Conservation (phyloP, 225 moss, liverwort and hornwort species). For the Straminergon stramineum region DNA sequence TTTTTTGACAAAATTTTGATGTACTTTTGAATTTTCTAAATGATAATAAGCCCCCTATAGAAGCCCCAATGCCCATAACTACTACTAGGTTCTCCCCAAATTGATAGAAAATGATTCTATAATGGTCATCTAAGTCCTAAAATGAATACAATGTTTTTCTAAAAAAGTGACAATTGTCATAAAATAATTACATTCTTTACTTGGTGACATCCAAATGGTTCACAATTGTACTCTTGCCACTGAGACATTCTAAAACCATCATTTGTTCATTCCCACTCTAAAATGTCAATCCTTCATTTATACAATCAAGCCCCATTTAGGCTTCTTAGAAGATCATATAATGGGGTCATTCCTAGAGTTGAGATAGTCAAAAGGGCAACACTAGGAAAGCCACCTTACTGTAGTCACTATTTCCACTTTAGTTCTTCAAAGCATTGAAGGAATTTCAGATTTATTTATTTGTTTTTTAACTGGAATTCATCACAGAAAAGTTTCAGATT, state of each 20-base stretch:
- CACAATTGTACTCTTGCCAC: not conserved
- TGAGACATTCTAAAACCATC: not conserved
- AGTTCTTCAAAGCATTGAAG: not conserved
- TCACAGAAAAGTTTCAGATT: not conserved
- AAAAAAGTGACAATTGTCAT: not conserved
- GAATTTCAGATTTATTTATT: not conserved
- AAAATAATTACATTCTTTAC: not conserved
- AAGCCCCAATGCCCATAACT: not conserved
- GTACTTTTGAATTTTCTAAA: not conserved
- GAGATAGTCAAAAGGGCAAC: not conserved
- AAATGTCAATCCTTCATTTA: not conserved
- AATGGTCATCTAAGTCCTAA: not conserved
- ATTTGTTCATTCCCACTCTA: not conserved
- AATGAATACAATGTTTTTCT: not conserved
- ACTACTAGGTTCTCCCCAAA: not conserved
- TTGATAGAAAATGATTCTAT: not conserved
- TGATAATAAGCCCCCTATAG: not conserved
- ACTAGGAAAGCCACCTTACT: too few relatives aligned
- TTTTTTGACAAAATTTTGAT: not conserved
- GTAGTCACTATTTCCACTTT: not conserved
- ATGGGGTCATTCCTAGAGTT: not conserved
- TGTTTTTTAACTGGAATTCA: too few relatives aligned
- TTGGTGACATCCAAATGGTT: not conserved
- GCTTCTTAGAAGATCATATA: too few relatives aligned
- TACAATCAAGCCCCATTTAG: not conserved